Percentiles rank a stretch among this genome's conserved stretches.
Evolutionary conservation across 2,329 filamentous ascomycete genomes (phyloP).

Genomic region (Sordariomycetes sp.): DNA sequence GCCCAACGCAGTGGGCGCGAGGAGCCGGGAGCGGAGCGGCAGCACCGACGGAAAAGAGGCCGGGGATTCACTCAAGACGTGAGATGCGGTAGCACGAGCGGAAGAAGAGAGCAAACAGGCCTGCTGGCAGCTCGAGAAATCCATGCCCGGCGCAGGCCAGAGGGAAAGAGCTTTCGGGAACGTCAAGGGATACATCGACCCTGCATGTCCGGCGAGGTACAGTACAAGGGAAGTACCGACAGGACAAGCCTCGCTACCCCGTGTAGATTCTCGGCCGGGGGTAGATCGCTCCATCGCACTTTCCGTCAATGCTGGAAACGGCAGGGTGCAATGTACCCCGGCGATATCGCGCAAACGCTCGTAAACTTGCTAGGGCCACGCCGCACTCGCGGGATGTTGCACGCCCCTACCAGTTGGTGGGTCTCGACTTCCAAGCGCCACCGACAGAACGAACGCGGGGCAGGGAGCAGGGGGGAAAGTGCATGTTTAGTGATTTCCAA

Average conservation of each 20-base stretch:
- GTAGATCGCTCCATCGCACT: not conserved
- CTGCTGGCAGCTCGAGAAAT: not conserved
- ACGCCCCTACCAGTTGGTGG: not conserved
- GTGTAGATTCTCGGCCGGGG: not conserved
- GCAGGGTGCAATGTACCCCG: not conserved
- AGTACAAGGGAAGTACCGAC: conserved; percentile 2
- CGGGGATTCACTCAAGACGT: not conserved
- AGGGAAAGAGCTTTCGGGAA: not conserved
- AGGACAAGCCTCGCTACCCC: not conserved
- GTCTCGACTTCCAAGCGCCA: not conserved
- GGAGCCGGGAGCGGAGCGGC: not conserved
- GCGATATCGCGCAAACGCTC: conserved; percentile 1
- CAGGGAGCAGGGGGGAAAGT: not conserved
- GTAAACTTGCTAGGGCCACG: not conserved
- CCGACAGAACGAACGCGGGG: not conserved
- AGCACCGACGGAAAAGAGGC: conserved; percentile 2
- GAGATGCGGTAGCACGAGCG: not conserved
- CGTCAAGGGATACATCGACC: not conserved
- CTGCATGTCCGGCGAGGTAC: not conserved
- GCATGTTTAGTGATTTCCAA: not conserved
- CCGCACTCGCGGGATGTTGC: not conserved
- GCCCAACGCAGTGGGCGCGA: not conserved
- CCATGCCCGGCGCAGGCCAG: not conserved
- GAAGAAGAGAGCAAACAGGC: not conserved
- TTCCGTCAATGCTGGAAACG: not conserved